Base-by-base conservation (phyloP, 768 basidiomycete genomes). In the Clitopilus passeckerianus region DNA sequence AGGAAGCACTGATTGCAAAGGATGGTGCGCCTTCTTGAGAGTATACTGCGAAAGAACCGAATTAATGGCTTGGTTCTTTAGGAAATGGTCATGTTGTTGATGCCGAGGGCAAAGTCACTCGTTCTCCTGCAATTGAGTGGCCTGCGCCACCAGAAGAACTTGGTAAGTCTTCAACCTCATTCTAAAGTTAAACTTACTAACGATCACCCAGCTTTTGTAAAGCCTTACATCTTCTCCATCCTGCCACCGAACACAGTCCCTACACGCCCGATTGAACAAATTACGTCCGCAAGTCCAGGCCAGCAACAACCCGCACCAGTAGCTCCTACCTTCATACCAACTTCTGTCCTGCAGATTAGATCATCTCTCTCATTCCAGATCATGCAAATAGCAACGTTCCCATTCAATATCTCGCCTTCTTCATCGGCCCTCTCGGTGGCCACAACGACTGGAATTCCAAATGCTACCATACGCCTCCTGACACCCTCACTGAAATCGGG, bases 131-230 rank as follows among this genome's bases (percentile, higher is more conserved):
- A 16, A 80, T 95, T 15, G 82, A 83, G 61, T 95, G 91, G 89
- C 84, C 87, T 1, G 80, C 82, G n/a, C 80, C 87, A 53, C 92
- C 91, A 22, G 93, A 95, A 66, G 94, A 96, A 61, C 78, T 89
- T 24, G 79, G 91, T 89, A 63, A 20, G 65, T 59, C 14, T 27
- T 0, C 18, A 1, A 27, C 22, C 4, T 43, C 22, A 34, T 14
- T 22, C 6, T 18, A 23, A 22, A 33, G 16, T 6, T 60, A 5
- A 33, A 6, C 1, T 57, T 16, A 57, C 43, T 55, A 6, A 57
- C 18, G 24, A 57, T 53, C 10, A 58, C 22, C 23, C 62, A 90
- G 91, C 85, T 3, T 87, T 85, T 57, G 77, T 90, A 56, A 85
- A 84, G 63, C 92, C 93, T 0, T 95, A 93, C 63, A 74, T 94